These are phyloP conservation scores for Salix purpurea DNA, from an alignment of 345 rosid species.

Conservation along the genomic window DNA sequence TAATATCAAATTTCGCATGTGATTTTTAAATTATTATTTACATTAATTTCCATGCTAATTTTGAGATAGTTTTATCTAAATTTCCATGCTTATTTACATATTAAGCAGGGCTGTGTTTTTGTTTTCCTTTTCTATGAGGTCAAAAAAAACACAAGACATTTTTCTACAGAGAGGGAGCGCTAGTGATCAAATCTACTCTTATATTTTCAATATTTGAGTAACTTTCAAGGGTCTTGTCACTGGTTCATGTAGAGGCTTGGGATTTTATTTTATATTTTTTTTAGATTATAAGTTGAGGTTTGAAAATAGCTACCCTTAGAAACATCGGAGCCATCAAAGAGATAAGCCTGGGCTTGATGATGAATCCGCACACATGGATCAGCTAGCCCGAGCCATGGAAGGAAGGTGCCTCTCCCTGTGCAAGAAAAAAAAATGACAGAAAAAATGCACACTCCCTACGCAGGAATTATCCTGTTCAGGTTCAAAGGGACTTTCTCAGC, in stretches of 20 bases:
- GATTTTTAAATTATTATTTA: not conserved
- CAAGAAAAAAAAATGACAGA: conserved; percentile 30
- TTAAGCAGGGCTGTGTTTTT: not conserved
- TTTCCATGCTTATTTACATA: too few species aligned
- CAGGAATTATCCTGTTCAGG: conserved; percentile 99
- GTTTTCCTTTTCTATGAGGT: not conserved
- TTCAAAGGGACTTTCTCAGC: conserved; percentile 99
- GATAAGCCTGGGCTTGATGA: conserved; percentile 5
- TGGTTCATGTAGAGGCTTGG: not conserved
- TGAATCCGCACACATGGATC: conserved; percentile 17
- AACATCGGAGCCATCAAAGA: not conserved
- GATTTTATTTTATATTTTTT: not conserved
- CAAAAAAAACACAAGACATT: not conserved
- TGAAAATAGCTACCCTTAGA: not conserved
- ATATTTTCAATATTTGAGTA: not conserved
- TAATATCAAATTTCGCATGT: not conserved
- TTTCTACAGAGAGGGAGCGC: not conserved
- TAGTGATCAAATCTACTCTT: not conserved
- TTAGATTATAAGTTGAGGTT: not conserved
- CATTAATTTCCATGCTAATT: not conserved
- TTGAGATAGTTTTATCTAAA: not conserved
- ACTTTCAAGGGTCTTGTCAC: not conserved
- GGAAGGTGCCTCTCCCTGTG: conserved; percentile 45
- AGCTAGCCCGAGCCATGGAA: conserved; percentile 29
- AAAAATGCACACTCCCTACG: conserved; percentile 98